Evolutionary conservation across 164 flowering plant species (phyloP), one percentile per base, ranked within the genome.

Genomic region (Aristolochia californica): DNA sequence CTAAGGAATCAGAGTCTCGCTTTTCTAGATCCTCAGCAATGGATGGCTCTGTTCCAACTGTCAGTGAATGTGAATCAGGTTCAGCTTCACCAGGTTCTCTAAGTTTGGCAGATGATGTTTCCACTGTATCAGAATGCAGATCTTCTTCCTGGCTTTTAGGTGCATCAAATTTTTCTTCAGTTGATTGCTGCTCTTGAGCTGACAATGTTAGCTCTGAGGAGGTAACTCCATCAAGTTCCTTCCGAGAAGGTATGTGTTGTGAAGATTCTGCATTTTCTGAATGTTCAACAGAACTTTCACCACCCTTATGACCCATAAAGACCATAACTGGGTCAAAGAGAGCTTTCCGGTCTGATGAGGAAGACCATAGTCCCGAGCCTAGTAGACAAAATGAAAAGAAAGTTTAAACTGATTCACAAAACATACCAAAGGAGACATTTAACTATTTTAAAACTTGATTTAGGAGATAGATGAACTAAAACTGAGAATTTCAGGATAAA

Each of bases 361-460:
- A 66, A 53, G 91, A 69, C 91, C 89, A 84, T 70, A 77, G 44
- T 59, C 85, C 87, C 40, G 93, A 78, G 71, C 81, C 85, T 86
- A 72, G 28, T 60, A 45, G 5, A n/a, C n/a, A 23, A 56, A 18
- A 67, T 0, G 48, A 18, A 24, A 25, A 25, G 44, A 25, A 14
- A 55, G 18, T 4, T 51, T 51, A 51, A 51, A 25, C 22, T 14
- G 2, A 2, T 2, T 34, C 40, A 34, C 40, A 34, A 34, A 8
- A 34, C 10, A 34, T 7, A 34, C 40, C 40, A 34, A 34, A 34
- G 10, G 10, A 34, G n/a, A n/a, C n/a, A n/a, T n/a, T n/a, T n/a
- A n/a, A n/a, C n/a, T n/a, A n/a, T n/a, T n/a, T n/a, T n/a, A n/a
- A n/a, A n/a, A n/a, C n/a, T n/a, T n/a, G n/a, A n/a, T n/a, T n/a